These are phyloP conservation scores for Flammula alnicola DNA, from an alignment of 1,284 basidiomycete species.

Conservation along the genomic window DNA sequence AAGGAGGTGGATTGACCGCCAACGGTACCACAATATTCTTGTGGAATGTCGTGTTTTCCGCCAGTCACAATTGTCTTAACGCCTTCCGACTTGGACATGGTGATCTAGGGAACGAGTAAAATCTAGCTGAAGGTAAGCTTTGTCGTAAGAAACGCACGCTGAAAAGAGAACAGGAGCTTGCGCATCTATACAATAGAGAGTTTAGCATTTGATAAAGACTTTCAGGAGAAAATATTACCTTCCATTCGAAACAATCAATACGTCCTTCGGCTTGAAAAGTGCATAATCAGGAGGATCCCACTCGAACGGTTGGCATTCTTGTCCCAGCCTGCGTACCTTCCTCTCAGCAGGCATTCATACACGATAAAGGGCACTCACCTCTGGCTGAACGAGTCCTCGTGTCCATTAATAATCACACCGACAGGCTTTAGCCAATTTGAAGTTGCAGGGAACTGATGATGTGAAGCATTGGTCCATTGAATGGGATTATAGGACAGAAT, in stretches of 20 bases:
- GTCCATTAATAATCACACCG: slow-evolving; percentile 48
- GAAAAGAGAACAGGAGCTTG: slow-evolving; percentile 61
- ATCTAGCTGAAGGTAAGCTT: slow-evolving; percentile 5
- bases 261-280: slow-evolving; percentile 50
- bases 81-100: slow-evolving; percentile 62
- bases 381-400: slow-evolving; percentile 52
- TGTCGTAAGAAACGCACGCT: slow-evolving; percentile 38
- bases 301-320: slow-evolving; percentile 59
- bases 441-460: slow-evolving; percentile 45
- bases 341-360: neutral
- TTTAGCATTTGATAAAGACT: neutral
- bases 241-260: slow-evolving; percentile 57
- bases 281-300: slow-evolving; percentile 45
- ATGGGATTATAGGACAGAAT: slow-evolving; percentile 53
- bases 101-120: slow-evolving; percentile 44
- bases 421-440: slow-evolving; percentile 54
- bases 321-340: slow-evolving; percentile 43
- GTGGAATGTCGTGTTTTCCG: slow-evolving; percentile 50
- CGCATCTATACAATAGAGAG: slow-evolving; percentile 34
- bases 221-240: slow-evolving; percentile 31
- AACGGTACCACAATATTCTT: slow-evolving; percentile 66
- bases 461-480: slow-evolving; percentile 55
- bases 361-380: slow-evolving; percentile 33
- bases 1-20: slow-evolving; percentile 64
- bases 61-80: slow-evolving; percentile 61